Evolutionary conservation across 2,329 filamentous ascomycete species (phyloP), one percentile per base, ranked within the genome.

Genomic region (Neobulgaria alba): DNA sequence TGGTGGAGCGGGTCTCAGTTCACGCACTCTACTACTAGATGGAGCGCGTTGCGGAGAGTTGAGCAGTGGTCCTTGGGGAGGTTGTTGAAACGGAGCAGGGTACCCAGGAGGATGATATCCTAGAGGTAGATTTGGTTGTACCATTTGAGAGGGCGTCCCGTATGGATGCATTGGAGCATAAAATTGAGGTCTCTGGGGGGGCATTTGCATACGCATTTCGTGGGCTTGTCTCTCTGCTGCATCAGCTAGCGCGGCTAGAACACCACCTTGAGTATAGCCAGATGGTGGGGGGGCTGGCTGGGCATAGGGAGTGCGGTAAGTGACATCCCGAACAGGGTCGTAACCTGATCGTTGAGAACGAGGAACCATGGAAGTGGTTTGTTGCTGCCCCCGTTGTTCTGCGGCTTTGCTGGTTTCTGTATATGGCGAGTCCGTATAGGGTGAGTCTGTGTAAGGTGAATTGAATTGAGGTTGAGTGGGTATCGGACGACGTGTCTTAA

Each of bases 301-400:
- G 5, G 41, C 26, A 33, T 38, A 43, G 29, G 42, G 38, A 21
- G 38, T 44, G 34, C 37, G 33, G 21, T 46, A 44, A 18, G 16
- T 31, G 17, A 30, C 20, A 9, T 40, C 33, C 29, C 32, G 33
- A 15, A 12, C 12, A 1, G 29, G 19, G 31, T 54, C 51, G 23
- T 55, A 55, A 5, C 45, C 46, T 30, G 39, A 40, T 38, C 42
- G 36, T 19, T 39, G 48, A 21, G 48, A 38, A 14, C 42, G 40
- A 18, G 40, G 45, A 20, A 39, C 33, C 14, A 34, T 10, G 17
- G 36, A 26, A 5, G 36, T 12, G 12, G 23, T 7, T 26, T 12
- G 7, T 12, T 7, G 7, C 7, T 26, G 7, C 7, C 23, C 23
- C 12, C 23, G 23, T 26, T 7, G 7, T 7, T 7, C 23, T 26